Percentiles rank a stretch among this genome's conserved stretches.
Conservation (phyloP, 2,329 filamentous ascomycete species). For the Penicillium sp. region DNA sequence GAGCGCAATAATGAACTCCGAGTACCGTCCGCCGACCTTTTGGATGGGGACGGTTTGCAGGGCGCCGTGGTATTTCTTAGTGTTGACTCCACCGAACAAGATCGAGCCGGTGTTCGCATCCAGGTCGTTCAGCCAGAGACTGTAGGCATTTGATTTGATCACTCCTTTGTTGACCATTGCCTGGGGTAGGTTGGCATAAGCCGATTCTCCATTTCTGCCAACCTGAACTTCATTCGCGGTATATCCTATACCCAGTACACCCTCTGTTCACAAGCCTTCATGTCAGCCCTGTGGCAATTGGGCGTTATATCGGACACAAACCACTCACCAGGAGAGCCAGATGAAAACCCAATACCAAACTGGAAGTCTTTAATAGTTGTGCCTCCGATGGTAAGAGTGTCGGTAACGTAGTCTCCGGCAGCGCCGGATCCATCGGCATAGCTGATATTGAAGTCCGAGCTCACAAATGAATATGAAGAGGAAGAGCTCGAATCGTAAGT, state of each 20-base stretch:
- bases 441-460: slow-evolving; percentile 72
- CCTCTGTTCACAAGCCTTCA: slow-evolving; percentile 41
- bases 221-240: slow-evolving; percentile 58
- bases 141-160: slow-evolving; percentile 61
- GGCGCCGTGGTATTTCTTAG: slow-evolving; percentile 53
- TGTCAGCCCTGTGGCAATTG: neutral
- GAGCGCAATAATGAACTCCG: slow-evolving; percentile 61
- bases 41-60: slow-evolving; percentile 62
- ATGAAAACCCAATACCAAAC: slow-evolving; percentile 52
- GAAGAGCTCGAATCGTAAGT: slow-evolving; percentile 52
- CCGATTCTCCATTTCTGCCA: slow-evolving; percentile 39
- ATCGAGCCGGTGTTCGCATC: slow-evolving; percentile 58
- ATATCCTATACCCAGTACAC: slow-evolving; percentile 82
- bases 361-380: slow-evolving; percentile 45
- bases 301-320: neutral
- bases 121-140: slow-evolving; percentile 66
- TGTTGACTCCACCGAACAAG: slow-evolving; percentile 67
- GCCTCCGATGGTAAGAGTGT: slow-evolving; percentile 54
- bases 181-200: slow-evolving; percentile 62
- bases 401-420: slow-evolving; percentile 68
- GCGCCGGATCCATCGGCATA: slow-evolving; percentile 77
- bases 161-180: slow-evolving; percentile 53
- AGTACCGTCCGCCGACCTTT: slow-evolving; percentile 42
- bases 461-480: slow-evolving; percentile 65
- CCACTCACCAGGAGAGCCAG: slow-evolving; percentile 39